Evolutionary conservation across 805 yeast genomes (phyloP).

Genomic region (Pichia heedii): DNA sequence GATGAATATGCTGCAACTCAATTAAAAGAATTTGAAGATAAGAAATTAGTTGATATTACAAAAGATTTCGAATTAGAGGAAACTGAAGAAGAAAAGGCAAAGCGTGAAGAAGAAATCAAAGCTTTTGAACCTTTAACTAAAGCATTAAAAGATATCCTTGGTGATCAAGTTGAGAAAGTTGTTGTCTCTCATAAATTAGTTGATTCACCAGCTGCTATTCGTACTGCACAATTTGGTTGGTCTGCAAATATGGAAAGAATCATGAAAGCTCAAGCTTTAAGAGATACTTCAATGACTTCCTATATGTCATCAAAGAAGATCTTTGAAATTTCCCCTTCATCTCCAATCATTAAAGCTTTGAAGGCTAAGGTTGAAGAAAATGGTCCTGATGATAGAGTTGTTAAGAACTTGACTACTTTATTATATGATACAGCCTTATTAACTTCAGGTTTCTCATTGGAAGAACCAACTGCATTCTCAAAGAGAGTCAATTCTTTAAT

Average conservation of each 20-base stretch:
- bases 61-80: constrained; percentile 98
- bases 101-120: constrained; percentile 87
- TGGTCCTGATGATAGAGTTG: constrained; percentile 98
- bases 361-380: constrained; percentile 93
- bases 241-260: constrained; percentile 99
- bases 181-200: constrained; percentile 95
- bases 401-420: constrained; percentile 92
- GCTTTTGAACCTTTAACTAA: constrained; percentile 90
- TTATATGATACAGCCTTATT: constrained; percentile 96
- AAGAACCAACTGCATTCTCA: constrained; percentile 97
- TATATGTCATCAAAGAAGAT: constrained; percentile 99
- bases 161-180: constrained; percentile 99
- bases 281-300: constrained; percentile 97
- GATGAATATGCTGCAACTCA: constrained; percentile 99
- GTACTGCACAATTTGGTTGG: constrained; percentile 99
- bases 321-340: constrained; percentile 96
- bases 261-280: constrained; percentile 99
- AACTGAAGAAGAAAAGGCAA: constrained; percentile 94
- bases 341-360: constrained; percentile 91
- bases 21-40: constrained; percentile 98
- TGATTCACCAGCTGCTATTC: constrained; percentile 99
- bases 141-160: constrained; percentile 93
- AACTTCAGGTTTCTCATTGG: constrained; percentile 98
- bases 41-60: constrained; percentile 97
- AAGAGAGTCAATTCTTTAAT: constrained; percentile 96